phyloP scores from a whole-genome alignment of 1,284 basidiomycete species.

The Mycena sp. region DNA sequence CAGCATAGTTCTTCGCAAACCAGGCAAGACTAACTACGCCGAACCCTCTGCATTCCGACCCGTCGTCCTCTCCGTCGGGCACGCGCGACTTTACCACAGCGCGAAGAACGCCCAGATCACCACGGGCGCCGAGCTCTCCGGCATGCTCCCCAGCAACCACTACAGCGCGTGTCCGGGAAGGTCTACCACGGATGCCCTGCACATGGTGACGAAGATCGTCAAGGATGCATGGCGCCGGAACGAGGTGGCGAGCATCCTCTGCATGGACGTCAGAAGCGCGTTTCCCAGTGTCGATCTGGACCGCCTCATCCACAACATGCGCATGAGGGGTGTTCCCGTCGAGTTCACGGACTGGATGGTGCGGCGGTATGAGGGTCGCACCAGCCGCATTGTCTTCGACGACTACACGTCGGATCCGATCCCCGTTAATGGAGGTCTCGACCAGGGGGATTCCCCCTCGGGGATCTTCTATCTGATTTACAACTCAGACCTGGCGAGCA shows the following conservation, averaged over 20 bases:
- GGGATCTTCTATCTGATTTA: constrained; percentile 36
- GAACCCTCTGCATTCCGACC: constrained; percentile 49
- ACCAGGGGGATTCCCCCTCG: constrained; percentile 36
- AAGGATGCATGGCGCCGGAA: constrained; percentile 35
- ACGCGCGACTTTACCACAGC: neutral
- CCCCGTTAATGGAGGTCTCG: constrained; percentile 30
- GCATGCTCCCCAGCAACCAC: constrained; percentile 19
- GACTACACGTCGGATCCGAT: constrained; percentile 10
- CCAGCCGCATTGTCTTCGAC: constrained; percentile 32
- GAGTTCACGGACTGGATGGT: constrained; percentile 25
- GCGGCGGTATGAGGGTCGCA: constrained; percentile 31
- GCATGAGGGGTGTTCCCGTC: constrained; percentile 17
- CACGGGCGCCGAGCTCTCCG: neutral
- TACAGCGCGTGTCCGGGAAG: constrained; percentile 32
- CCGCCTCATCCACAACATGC: constrained; percentile 28
- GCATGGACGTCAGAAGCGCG: constrained; percentile 36
- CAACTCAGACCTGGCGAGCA: constrained; percentile 31
- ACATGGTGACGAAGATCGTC: constrained; percentile 30
- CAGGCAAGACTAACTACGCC: constrained; percentile 47
- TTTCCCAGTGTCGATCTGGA: constrained; percentile 38
- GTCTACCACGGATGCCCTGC: constrained; percentile 30
- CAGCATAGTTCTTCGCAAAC: constrained; percentile 51
- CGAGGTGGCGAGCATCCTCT: constrained; percentile 28
- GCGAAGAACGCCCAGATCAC: neutral
- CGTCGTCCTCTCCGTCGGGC: constrained; percentile 34